These are phyloP conservation scores for Thalassiosira oceanica DNA, from an alignment of 352 stramenopile genomes.

Conservation along the genomic window DNA sequence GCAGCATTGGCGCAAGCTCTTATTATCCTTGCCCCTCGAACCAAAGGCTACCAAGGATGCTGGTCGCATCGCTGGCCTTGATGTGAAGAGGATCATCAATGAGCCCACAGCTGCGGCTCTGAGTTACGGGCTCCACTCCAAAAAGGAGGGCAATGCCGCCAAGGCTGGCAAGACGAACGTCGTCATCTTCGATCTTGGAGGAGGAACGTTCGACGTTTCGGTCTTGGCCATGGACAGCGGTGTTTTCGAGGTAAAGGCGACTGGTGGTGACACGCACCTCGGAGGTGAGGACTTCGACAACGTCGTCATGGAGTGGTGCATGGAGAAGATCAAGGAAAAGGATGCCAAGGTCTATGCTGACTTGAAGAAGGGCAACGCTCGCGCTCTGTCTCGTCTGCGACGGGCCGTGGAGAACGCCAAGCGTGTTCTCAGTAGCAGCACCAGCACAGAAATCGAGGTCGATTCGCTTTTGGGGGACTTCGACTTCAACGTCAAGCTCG, in stretches of 20 bases:
- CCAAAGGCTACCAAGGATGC: constrained; percentile 87
- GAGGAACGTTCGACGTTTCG: constrained; percentile 83
- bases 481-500: constrained; percentile 65
- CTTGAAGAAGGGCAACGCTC: constrained; percentile 26
- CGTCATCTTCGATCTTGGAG: constrained; percentile 81
- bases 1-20: too few species aligned
- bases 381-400: constrained; percentile 50
- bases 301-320: constrained; percentile 76
- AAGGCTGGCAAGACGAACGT: constrained; percentile 44
- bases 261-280: constrained; percentile 78
- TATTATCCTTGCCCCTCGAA: too few species aligned
- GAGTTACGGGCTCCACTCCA: constrained; percentile 84
- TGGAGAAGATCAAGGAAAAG: constrained; percentile 87
- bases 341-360: constrained; percentile 21
- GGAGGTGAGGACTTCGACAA: constrained; percentile 83
- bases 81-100: constrained; percentile 99
- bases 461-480: constrained; percentile 64
- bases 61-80: constrained; percentile 95
- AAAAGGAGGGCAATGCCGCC: constrained; percentile 31
- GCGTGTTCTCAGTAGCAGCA: constrained; percentile 43
- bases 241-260: constrained; percentile 78
- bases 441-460: constrained; percentile 60
- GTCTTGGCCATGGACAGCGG: constrained; percentile 65
- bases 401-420: constrained; percentile 69
- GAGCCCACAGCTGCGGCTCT: constrained; percentile 96